These are phyloP conservation scores for Knoxia roxburghii DNA, from an alignment of 257 asterid species.

Conservation along the genomic window DNA sequence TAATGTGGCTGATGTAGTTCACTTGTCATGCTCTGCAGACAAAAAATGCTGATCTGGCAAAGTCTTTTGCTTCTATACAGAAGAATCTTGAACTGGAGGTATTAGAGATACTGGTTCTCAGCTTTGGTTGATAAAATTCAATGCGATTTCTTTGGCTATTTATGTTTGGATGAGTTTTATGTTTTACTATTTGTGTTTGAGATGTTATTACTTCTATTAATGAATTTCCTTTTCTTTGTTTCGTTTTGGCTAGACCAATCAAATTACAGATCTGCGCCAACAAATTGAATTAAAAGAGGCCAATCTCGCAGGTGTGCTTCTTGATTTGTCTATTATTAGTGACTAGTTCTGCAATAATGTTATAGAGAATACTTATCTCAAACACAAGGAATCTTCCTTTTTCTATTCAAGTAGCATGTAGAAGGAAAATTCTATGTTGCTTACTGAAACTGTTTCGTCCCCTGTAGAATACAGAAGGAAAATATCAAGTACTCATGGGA, in stretches of 20 bases:
- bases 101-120: conserved; percentile 20
- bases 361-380: not conserved
- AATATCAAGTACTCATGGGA: conserved; percentile 44
- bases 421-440: conserved; percentile 6
- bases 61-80: conserved; percentile 73
- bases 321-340: conserved; percentile 9
- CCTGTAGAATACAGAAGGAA: conserved; percentile 62
- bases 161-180: not conserved
- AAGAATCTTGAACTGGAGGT: conserved; percentile 86
- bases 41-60: conserved; percentile 80
- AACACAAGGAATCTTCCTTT: not conserved
- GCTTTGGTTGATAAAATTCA: conserved; percentile 4
- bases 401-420: not conserved
- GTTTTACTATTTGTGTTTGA: not conserved
- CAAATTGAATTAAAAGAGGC: conserved; percentile 67
- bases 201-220: not conserved
- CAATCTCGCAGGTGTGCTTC: conserved; percentile 55
- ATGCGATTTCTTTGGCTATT: not conserved
- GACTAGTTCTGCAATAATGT: not conserved
- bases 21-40: conserved; percentile 46
- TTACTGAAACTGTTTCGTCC: conserved; percentile 11
- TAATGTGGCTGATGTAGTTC: conserved; percentile 3
- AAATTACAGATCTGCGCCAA: conserved; percentile 59
- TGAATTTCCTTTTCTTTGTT: conserved; percentile 6
- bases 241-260: conserved; percentile 53